Conservation (phyloP, 805 yeast species). For the Sungouiozyma intestinalis region DNA sequence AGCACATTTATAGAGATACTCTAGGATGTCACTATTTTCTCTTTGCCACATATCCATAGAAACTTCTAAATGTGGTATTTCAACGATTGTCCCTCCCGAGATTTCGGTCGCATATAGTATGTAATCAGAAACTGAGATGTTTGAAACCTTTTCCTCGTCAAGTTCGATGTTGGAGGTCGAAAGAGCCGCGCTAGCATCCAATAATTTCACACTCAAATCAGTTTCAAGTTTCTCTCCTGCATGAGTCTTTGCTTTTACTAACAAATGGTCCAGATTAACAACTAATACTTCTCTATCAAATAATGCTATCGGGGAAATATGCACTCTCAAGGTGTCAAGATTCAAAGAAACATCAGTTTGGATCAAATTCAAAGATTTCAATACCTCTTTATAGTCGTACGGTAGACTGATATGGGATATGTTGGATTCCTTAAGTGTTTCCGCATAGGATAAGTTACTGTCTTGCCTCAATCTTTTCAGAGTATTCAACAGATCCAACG, state of each 20-base stretch:
- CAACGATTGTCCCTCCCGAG: constrained; percentile 69
- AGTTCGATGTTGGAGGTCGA: constrained; percentile 45
- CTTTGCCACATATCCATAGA: constrained; percentile 68
- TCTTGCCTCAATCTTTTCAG: constrained; percentile 64
- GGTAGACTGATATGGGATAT: constrained; percentile 13
- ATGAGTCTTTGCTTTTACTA: constrained; percentile 38
- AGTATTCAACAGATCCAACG: constrained; percentile 67
- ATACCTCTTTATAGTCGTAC: constrained; percentile 23
- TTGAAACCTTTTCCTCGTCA: constrained; percentile 37
- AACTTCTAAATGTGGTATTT: constrained; percentile 65
- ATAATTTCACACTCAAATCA: constrained; percentile 47
- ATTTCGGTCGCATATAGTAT: constrained; percentile 46
- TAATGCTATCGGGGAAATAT: constrained; percentile 75
- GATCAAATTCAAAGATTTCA: constrained; percentile 30
- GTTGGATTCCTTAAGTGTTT: constrained; percentile 57
- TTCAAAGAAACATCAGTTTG: constrained; percentile 59
- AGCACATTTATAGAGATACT: constrained; percentile 56
- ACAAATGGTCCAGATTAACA: constrained; percentile 43
- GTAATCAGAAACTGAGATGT: constrained; percentile 44
- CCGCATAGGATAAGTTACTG: constrained; percentile 59
- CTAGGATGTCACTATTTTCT: constrained; percentile 41
- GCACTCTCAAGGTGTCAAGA: constrained; percentile 45
- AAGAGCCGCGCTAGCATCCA: constrained; percentile 56
- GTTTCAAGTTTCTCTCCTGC: constrained; percentile 35
- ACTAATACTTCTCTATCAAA: constrained; percentile 69